A percentile compares a stretch with the other conserved stretches of the same genome.
Conservation (phyloP, 2,329 filamentous ascomycete species). For the Cordyceps militaris region DNA sequence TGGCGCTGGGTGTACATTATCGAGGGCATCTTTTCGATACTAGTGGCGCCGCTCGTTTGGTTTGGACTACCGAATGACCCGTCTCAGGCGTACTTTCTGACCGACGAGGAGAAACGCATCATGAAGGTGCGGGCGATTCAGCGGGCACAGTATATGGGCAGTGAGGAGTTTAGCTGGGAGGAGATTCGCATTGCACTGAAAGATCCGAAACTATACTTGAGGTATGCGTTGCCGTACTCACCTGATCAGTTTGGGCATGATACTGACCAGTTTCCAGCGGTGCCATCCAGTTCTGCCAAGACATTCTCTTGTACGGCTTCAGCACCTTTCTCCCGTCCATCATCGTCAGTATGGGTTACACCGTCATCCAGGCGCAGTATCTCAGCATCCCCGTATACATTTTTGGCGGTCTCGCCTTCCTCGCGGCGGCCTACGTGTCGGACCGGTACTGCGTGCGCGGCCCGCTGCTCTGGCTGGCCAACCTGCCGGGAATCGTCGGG, state of each 20-base stretch:
- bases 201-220: conserved; percentile 47
- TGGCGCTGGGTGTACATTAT: conserved; percentile 36
- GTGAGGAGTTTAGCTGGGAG: conserved; percentile 41
- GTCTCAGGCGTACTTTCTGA: conserved; percentile 41
- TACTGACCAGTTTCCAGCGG: conserved; percentile 19
- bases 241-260: neutral
- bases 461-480: conserved; percentile 49
- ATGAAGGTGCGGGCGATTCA: conserved; percentile 42
- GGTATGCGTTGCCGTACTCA: conserved; percentile 20
- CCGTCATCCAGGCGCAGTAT: conserved; percentile 43
- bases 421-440: conserved; percentile 38
- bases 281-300: conserved; percentile 43
- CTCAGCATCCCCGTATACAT: conserved; percentile 52
- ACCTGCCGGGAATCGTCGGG: conserved; percentile 41
- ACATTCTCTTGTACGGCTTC: conserved; percentile 49
- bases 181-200: conserved; percentile 40
- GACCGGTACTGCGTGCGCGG: conserved; percentile 33
- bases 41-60: conserved; percentile 36
- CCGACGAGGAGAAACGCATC: conserved; percentile 39
- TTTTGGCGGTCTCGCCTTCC: conserved; percentile 38
- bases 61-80: conserved; percentile 42
- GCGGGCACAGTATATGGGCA: conserved; percentile 40
- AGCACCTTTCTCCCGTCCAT: conserved; percentile 52
- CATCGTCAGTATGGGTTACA: conserved; percentile 44
- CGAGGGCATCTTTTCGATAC: conserved; percentile 34